phyloP scores from a whole-genome alignment of 2,329 filamentous ascomycete genomes.

The Fusarium ambrosium region DNA sequence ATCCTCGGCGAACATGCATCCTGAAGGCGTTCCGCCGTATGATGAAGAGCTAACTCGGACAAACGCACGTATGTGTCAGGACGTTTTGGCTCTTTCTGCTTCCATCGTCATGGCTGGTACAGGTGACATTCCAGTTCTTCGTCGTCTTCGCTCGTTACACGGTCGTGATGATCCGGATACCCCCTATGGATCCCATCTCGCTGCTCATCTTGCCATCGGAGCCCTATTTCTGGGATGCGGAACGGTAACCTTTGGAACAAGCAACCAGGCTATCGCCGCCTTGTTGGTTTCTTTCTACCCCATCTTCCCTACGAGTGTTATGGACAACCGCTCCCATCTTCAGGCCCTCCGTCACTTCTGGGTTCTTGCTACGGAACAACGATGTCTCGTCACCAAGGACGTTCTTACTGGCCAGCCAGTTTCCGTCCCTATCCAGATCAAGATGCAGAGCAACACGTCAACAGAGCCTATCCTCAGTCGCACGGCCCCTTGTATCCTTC shows the following conservation, averaged over 20 bases:
- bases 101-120: constrained; percentile 96
- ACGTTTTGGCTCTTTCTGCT: constrained; percentile 84
- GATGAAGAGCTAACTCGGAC: constrained; percentile 87
- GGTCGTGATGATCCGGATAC: constrained; percentile 86
- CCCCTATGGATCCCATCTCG: constrained; percentile 93
- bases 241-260: constrained; percentile 91
- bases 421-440: constrained; percentile 77
- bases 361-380: constrained; percentile 91
- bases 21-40: constrained; percentile 67
- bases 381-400: constrained; percentile 90
- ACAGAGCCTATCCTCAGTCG: constrained; percentile 56
- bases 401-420: constrained; percentile 86
- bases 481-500: constrained; percentile 71
- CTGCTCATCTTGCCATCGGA: constrained; percentile 91
- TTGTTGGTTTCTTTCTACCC: constrained; percentile 95
- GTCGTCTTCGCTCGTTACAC: constrained; percentile 88
- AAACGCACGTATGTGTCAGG: constrained; percentile 91
- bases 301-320: constrained; percentile 87
- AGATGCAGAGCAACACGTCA: constrained; percentile 61
- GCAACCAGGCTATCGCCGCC: constrained; percentile 86
- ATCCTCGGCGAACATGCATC: constrained; percentile 45
- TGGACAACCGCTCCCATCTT: constrained; percentile 94
- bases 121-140: constrained; percentile 87
- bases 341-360: constrained; percentile 98
- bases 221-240: constrained; percentile 93